Evolutionary conservation across 768 basidiomycete species (phyloP).

Genomic region (Naganishia kalamii): DNA sequence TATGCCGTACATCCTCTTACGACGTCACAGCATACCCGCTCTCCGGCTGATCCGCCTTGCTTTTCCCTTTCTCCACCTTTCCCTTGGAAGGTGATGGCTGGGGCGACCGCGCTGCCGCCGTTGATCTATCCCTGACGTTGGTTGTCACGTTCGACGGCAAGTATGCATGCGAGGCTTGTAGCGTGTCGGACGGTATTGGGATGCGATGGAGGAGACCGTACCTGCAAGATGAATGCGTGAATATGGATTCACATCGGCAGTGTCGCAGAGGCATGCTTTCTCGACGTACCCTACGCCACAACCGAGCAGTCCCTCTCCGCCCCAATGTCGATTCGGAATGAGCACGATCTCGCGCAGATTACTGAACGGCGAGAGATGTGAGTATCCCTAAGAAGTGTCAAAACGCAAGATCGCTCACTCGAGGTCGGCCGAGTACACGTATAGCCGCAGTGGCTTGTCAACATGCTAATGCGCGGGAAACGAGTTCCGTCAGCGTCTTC

Average conservation of each 20-base stretch:
- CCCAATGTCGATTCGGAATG: constrained; percentile 95
- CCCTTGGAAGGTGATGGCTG: neutral
- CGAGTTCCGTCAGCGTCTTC: neutral
- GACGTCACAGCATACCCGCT: neutral
- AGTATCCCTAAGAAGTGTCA: constrained; percentile 11
- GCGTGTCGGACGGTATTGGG: constrained; percentile 55
- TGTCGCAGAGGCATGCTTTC: neutral
- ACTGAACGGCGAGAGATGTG: constrained; percentile 49
- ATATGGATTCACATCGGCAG: neutral
- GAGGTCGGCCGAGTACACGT: constrained; percentile 95
- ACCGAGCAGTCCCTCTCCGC: constrained; percentile 88
- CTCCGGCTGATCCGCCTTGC: neutral
- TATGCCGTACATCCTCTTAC: neutral
- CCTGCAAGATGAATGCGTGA: constrained; percentile 47
- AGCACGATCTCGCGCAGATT: constrained; percentile 86
- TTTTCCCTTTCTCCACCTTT: constrained; percentile 2
- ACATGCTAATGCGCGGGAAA: constrained; percentile 58
- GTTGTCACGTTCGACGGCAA: neutral
- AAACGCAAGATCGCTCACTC: constrained; percentile 57
- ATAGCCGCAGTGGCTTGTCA: constrained; percentile 86
- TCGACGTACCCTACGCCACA: constrained; percentile 85
- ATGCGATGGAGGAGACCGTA: constrained; percentile 91
- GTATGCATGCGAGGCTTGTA: neutral
- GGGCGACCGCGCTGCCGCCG: neutral
- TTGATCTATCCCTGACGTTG: neutral